A percentile compares a stretch with the other conserved stretches of the same genome.
These are phyloP conservation scores for Chaetomium tenue DNA, from an alignment of 495 filamentous ascomycete genomes.

Conservation along the genomic window DNA sequence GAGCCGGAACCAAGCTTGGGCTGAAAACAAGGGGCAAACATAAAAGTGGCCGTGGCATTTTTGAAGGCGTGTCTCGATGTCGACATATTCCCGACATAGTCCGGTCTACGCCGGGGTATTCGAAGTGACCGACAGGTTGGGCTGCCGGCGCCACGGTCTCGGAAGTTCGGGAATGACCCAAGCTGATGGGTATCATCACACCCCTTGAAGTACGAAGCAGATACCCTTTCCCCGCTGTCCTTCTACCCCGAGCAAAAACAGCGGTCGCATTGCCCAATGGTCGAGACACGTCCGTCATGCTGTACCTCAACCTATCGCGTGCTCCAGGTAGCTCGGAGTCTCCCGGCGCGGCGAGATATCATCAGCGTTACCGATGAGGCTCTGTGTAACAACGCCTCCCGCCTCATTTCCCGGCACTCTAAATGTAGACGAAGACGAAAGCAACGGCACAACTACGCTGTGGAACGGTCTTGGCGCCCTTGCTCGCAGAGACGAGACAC, in stretches of 20 bases:
- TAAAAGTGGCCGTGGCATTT: neutral
- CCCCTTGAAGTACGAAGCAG: neutral
- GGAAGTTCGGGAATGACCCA: neutral
- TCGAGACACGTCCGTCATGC: neutral
- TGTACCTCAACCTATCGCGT: neutral
- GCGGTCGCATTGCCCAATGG: neutral
- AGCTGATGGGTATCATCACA: neutral
- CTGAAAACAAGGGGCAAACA: neutral
- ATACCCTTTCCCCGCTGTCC: neutral
- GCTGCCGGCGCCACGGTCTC: neutral
- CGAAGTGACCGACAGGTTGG: neutral
- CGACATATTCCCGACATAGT: neutral
- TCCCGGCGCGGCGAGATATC: neutral
- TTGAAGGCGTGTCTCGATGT: neutral
- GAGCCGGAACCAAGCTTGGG: neutral
- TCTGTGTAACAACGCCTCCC: constrained; percentile 4
- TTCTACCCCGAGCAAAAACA: neutral
- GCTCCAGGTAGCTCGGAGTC: neutral
- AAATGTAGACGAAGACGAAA: neutral
- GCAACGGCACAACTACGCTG: neutral
- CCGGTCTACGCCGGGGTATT: neutral
- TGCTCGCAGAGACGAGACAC: neutral
- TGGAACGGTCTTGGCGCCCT: constrained; percentile 4
- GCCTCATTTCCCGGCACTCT: neutral
- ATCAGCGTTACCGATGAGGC: neutral